A percentile compares a stretch with the other conserved stretches of the same genome.
phyloP scores from a whole-genome alignment of 805 yeast genomes.

The Saccharomycopsis sp. region DNA sequence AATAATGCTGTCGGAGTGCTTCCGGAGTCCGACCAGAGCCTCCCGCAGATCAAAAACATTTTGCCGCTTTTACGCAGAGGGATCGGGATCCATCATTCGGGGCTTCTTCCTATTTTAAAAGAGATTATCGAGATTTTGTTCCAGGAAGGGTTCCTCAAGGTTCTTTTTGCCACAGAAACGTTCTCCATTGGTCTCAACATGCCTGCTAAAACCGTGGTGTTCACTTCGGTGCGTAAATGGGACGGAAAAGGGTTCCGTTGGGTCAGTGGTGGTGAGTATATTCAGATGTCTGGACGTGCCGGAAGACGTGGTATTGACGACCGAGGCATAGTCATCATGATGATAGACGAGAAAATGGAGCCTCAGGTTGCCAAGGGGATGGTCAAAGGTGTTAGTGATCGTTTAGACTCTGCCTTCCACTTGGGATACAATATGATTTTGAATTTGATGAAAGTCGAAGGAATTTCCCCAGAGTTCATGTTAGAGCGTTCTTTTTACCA shows the following conservation, averaged over 20 bases:
- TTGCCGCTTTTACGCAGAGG: slow-evolving; percentile 88
- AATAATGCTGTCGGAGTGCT: slow-evolving; percentile 81
- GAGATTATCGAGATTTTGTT: slow-evolving; percentile 94
- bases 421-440: slow-evolving; percentile 95
- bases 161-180: slow-evolving; percentile 95
- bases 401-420: slow-evolving; percentile 96
- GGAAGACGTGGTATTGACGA: slow-evolving; percentile 99
- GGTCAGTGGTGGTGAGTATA: slow-evolving; percentile 99
- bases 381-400: slow-evolving; percentile 98
- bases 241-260: slow-evolving; percentile 97
- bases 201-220: slow-evolving; percentile 99
- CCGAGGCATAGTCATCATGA: slow-evolving; percentile 97
- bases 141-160: slow-evolving; percentile 94
- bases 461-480: slow-evolving; percentile 97
- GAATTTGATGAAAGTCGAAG: slow-evolving; percentile 94
- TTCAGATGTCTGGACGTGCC: slow-evolving; percentile 99
- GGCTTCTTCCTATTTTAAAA: slow-evolving; percentile 84
- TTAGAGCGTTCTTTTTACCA: slow-evolving; percentile 89
- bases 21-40: slow-evolving; percentile 84
- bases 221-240: slow-evolving; percentile 96
- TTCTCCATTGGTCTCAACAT: slow-evolving; percentile 96
- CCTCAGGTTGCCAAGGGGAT: slow-evolving; percentile 98
- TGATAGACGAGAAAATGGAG: slow-evolving; percentile 99
- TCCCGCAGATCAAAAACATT: slow-evolving; percentile 92
- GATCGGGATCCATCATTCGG: slow-evolving; percentile 98